Conservation (phyloP, 2,329 filamentous ascomycete genomes). For the Neopestalotiopsis sp. region DNA sequence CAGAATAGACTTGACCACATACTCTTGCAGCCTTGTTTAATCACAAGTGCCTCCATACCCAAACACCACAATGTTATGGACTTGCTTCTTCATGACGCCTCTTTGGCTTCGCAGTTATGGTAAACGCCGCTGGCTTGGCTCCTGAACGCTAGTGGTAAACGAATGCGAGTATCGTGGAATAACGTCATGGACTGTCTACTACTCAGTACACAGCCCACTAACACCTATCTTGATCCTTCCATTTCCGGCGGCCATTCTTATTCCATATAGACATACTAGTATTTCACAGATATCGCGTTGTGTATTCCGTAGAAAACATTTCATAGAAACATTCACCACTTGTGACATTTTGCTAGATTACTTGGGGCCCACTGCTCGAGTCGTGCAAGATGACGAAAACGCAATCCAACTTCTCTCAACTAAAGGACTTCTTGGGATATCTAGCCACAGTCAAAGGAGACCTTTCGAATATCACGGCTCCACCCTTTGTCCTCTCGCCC, state of each 20-base stretch:
- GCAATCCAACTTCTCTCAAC: conserved; percentile 33
- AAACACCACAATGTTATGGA: no score
- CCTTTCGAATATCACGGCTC: conserved; percentile 60
- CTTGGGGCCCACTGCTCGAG: not conserved
- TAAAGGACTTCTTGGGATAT: conserved; percentile 45
- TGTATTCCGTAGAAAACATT: not conserved
- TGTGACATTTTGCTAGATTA: not conserved
- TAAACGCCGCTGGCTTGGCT: not conserved
- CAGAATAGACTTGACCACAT: not conserved
- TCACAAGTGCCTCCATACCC: no score
- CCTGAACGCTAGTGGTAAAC: not conserved
- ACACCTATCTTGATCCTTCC: not conserved
- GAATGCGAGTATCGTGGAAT: not conserved
- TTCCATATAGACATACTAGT: not conserved
- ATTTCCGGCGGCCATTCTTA: not conserved
- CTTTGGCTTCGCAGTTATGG: not conserved
- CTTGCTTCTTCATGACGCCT: not conserved
- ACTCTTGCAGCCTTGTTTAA: not conserved
- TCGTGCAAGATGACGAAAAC: conserved; percentile 24
- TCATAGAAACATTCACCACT: not conserved
- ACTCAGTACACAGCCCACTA: not conserved
- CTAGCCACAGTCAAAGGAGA: conserved; percentile 62
- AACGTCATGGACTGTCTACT: not conserved
- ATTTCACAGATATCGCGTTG: not conserved
- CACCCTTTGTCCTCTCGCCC: conserved; percentile 59